Evolutionary conservation across 2,329 filamentous ascomycete species (phyloP).

Genomic region (Colletotrichum eleusines): DNA sequence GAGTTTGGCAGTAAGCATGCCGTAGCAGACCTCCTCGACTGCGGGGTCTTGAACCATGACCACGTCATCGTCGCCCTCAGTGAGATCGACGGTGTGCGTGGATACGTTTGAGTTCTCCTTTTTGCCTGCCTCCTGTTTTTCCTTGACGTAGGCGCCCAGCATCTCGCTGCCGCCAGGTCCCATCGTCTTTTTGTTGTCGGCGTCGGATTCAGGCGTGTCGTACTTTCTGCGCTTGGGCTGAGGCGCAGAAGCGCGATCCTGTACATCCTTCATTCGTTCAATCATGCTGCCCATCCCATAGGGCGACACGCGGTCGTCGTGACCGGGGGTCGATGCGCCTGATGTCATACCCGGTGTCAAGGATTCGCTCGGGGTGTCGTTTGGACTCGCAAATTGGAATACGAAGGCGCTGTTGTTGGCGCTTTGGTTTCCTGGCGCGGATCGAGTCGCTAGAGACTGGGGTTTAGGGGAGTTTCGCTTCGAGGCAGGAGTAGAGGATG

Average conservation of each 20-base stretch:
- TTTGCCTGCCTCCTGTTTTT: constrained; percentile 63
- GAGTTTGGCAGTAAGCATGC: constrained; percentile 77
- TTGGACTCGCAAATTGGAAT: constrained; percentile 58
- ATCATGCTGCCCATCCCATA: constrained; percentile 72
- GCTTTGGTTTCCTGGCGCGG: constrained; percentile 18
- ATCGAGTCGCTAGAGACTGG: constrained; percentile 35
- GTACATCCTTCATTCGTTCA: constrained; percentile 81
- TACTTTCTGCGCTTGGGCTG: constrained; percentile 76
- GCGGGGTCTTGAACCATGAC: constrained; percentile 69
- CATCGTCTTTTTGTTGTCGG: constrained; percentile 57
- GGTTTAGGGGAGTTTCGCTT: constrained; percentile 33
- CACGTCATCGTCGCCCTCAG: constrained; percentile 71
- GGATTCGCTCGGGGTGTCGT: constrained; percentile 47
- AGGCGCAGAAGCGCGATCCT: constrained; percentile 69
- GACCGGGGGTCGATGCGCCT: constrained; percentile 50
- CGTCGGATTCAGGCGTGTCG: constrained; percentile 56
- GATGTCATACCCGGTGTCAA: constrained; percentile 50
- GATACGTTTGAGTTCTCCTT: constrained; percentile 44
- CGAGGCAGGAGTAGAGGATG: constrained; percentile 17
- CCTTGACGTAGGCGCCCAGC: constrained; percentile 75
- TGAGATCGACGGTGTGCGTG: constrained; percentile 69
- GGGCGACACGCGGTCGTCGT: constrained; percentile 39
- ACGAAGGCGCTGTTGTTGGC: constrained; percentile 51
- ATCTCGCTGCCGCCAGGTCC: constrained; percentile 61
- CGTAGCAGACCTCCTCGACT: constrained; percentile 83